Base-by-base conservation (phyloP, 1,284 basidiomycete genomes). In the Kwoniella shivajii region DNA sequence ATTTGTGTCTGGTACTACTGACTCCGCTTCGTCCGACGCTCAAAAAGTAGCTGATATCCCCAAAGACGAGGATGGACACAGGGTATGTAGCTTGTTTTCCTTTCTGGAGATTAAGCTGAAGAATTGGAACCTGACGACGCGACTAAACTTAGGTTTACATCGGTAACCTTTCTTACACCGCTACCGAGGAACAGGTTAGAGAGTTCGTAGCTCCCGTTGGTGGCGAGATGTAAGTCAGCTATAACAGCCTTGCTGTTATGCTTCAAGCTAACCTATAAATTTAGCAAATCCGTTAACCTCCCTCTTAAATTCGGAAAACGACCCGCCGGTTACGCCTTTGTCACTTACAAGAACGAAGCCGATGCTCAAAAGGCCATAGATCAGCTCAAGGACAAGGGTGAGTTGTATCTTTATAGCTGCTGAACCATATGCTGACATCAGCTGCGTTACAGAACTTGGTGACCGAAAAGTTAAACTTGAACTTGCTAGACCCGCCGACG, bases 401-500 rank as follows among this genome's bases (percentile, higher is more conserved):
- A 56, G 71, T 63, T 34, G 6, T 20, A 27, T 22, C 10, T 24
- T 34, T 48, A 24, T 20, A 42, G 41, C 41, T 42, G 20, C 22
- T n/a, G n/a, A n/a, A n/a, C n/a, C n/a, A n/a, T 24, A 9, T 22
- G 37, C 16, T 18, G 44, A 26, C 50, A 13, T 36, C 27, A 6
- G 10, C 4, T 41, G 31, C 34, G 13, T 34, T 22, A 16, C 60
- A 77, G 76, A 92, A 78, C 86, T 95, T 77, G 88, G 90, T 63
- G 90, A 88, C 63, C 90, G 92, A 76, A 83, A 83, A 78, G 85
- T 94, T 76, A 87, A 89, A 77, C 84, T 95, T 78, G 88, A 94
- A 82, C 81, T 91, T 73, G 93, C 92, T 74, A 92, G 92, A 80
- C 88, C 90, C 80, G 91, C 90, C 82, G 87, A 85, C 80, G 89